Percentiles rank a stretch among this genome's conserved stretches.
phyloP scores from a whole-genome alignment of 2,329 filamentous ascomycete genomes.

The Gnomoniopsis smithogilvyi region DNA sequence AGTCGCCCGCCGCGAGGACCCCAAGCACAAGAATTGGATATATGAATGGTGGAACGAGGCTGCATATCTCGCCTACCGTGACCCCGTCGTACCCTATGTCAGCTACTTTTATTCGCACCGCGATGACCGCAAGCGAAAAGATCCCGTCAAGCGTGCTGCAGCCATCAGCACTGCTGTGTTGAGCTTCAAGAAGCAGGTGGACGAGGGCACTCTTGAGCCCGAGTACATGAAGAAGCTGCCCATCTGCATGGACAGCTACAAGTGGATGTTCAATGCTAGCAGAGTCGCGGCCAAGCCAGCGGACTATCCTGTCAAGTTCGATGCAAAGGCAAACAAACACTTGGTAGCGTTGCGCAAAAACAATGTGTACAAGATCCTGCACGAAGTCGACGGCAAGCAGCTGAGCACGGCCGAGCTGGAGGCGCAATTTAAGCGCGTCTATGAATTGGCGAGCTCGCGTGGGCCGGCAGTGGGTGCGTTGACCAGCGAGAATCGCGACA shows the following conservation, averaged over 20 bases:
- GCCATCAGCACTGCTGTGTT: constrained; percentile 82
- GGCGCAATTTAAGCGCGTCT: constrained; percentile 81
- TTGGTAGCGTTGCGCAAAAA: constrained; percentile 92
- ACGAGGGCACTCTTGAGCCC: constrained; percentile 77
- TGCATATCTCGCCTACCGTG: constrained; percentile 89
- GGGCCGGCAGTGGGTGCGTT: constrained; percentile 76
- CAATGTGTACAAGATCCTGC: constrained; percentile 89
- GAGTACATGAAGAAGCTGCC: constrained; percentile 99
- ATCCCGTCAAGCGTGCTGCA: constrained; percentile 89
- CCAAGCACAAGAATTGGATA: constrained; percentile 88
- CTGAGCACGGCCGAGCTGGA: constrained; percentile 89
- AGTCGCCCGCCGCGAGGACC: constrained; percentile 72
- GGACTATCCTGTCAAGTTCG: constrained; percentile 82
- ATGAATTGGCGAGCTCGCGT: constrained; percentile 63
- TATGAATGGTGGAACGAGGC: constrained; percentile 98
- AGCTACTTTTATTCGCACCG: constrained; percentile 99
- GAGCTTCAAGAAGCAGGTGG: constrained; percentile 93
- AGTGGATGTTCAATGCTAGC: constrained; percentile 98
- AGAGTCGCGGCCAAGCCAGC: constrained; percentile 78
- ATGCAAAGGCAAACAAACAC: constrained; percentile 73
- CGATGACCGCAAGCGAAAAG: constrained; percentile 82
- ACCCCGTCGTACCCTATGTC: constrained; percentile 95
- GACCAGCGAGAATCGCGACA: constrained; percentile 89
- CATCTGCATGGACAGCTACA: constrained; percentile 97
- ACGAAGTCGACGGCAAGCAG: constrained; percentile 78